Conservation (phyloP, 495 filamentous ascomycete species). For the Lasiosphaeria miniovina region DNA sequence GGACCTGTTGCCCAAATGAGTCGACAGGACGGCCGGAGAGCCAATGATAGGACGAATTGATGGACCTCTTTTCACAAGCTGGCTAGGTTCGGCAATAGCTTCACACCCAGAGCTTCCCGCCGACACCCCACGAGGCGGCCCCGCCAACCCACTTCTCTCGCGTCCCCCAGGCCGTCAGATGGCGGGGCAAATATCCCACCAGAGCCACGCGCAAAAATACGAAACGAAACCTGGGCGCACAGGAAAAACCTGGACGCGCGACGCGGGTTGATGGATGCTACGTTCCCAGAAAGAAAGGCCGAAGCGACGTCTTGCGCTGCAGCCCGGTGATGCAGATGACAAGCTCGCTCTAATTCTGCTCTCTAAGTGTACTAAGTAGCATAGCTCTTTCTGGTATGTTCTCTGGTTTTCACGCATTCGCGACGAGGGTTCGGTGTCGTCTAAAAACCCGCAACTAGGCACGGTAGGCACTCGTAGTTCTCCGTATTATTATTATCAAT, state of each 20-base stretch:
- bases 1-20: background rate
- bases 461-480: no score
- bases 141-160: background rate
- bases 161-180: background rate
- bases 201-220: background rate
- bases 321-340: no score
- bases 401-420: background rate
- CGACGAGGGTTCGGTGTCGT: background rate
- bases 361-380: no score
- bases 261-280: background rate
- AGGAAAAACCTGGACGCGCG: background rate
- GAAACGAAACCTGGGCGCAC: background rate
- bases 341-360: no score
- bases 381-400: no score
- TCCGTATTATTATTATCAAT: no score
- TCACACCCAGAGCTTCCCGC: background rate
- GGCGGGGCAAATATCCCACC: background rate
- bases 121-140: background rate
- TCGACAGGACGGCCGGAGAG: background rate
- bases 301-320: background rate
- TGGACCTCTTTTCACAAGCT: background rate
- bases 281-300: conserved; percentile 1
- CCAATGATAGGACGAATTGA: background rate
- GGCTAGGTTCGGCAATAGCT: background rate
- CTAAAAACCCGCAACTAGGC: no score